Evolutionary conservation across 2,329 filamentous ascomycete genomes (phyloP).

Genomic region (Sporothrix mexicana): DNA sequence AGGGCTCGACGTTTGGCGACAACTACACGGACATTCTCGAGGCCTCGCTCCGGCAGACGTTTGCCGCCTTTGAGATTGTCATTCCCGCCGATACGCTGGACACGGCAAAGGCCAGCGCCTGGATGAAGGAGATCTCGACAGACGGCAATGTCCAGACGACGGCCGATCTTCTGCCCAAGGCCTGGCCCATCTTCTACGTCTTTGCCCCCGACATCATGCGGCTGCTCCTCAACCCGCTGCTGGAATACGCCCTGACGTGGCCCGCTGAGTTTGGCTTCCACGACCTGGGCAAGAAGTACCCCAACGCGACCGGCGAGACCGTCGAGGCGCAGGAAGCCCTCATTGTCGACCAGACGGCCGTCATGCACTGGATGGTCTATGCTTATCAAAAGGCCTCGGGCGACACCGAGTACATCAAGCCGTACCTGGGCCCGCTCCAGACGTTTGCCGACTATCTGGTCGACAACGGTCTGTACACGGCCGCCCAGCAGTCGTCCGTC

Average conservation of each 20-base stretch:
- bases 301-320: slow-evolving; percentile 32
- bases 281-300: slow-evolving; percentile 31
- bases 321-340: slow-evolving; percentile 28
- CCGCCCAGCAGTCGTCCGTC: slow-evolving; percentile 28
- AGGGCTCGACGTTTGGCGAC: background rate
- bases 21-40: slow-evolving; percentile 31
- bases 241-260: slow-evolving; percentile 28
- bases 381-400: slow-evolving; percentile 31
- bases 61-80: slow-evolving; percentile 24
- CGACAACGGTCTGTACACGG: slow-evolving; percentile 28
- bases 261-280: slow-evolving; percentile 28
- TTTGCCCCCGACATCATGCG: slow-evolving; percentile 28
- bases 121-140: slow-evolving; percentile 33
- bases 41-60: slow-evolving; percentile 25
- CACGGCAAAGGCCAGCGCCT: slow-evolving; percentile 21
- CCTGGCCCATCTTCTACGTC: slow-evolving; percentile 29
- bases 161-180: slow-evolving; percentile 31
- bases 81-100: slow-evolving; percentile 23
- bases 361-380: slow-evolving; percentile 32
- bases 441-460: slow-evolving; percentile 31
- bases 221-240: slow-evolving; percentile 20
- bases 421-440: slow-evolving; percentile 18
- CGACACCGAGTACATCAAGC: slow-evolving; percentile 27
- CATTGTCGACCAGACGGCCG: slow-evolving; percentile 31
- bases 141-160: slow-evolving; percentile 31